phyloP scores from a whole-genome alignment of 257 asterid species.

The Solanum pennellii region DNA sequence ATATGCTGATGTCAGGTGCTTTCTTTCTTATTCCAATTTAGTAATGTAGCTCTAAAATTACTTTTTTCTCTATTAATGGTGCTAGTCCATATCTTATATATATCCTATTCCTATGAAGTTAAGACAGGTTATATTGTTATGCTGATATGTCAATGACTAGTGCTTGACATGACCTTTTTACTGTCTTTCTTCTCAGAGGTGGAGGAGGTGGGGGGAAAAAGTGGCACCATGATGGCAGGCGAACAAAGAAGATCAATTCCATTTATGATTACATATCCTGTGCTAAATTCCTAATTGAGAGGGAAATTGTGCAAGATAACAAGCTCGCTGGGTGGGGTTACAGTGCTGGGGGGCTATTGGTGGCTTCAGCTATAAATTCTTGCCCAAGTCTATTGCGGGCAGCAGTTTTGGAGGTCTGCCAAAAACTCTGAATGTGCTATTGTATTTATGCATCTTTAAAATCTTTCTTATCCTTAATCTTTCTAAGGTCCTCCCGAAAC shows the following conservation, averaged over 20 bases:
- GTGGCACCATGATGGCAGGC: conserved; percentile 83
- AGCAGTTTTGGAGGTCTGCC: conserved; percentile 70
- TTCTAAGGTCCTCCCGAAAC: neutral
- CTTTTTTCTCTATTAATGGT: neutral
- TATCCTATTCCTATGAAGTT: neutral
- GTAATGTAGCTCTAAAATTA: neutral
- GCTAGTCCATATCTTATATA: neutral
- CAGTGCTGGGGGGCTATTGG: conserved; percentile 93
- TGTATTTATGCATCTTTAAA: neutral
- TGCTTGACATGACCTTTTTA: neutral
- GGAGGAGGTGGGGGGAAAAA: conserved; percentile 82
- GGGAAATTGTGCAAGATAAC: conserved; percentile 52
- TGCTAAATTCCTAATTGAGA: conserved; percentile 72
- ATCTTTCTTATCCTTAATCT: neutral
- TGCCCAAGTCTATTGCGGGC: conserved; percentile 78
- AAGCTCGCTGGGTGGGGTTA: conserved; percentile 97
- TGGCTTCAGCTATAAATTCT: conserved; percentile 82
- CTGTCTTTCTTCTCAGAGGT: conserved; percentile 42
- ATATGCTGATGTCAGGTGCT: conserved; percentile 88
- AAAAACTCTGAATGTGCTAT: neutral
- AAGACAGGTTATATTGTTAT: neutral
- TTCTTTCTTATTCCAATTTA: neutral
- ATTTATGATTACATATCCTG: conserved; percentile 65
- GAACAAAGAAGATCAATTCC: conserved; percentile 56
- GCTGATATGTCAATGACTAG: neutral